Evolutionary conservation across 129 eudicot species (phyloP).

Genomic region (Artemisia tridentata): DNA sequence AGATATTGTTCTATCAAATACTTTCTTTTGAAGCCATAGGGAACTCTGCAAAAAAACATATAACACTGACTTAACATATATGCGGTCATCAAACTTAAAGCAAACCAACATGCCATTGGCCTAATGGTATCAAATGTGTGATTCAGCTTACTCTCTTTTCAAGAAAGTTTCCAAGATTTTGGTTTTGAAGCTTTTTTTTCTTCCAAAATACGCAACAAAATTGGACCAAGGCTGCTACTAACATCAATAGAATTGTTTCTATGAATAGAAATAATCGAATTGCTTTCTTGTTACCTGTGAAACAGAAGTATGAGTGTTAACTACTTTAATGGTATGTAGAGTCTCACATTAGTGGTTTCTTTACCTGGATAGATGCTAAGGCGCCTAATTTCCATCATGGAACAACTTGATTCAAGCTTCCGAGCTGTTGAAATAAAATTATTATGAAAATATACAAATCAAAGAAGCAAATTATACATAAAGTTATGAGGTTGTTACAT

Average conservation of each 20-base stretch:
- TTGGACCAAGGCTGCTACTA: constrained; percentile 54
- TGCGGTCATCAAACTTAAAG: no score
- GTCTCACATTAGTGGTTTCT: neutral
- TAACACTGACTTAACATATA: no score
- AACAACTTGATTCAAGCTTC: constrained; percentile 72
- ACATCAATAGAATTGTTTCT: constrained; percentile 60
- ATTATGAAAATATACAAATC: neutral
- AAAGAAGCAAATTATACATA: neutral
- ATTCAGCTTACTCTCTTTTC: constrained; percentile 74
- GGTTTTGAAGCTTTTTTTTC: constrained; percentile 78
- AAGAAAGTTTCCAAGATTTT: constrained; percentile 68
- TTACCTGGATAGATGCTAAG: constrained; percentile 61
- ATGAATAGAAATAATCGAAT: constrained; percentile 58
- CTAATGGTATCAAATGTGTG: no score
- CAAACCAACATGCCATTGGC: no score
- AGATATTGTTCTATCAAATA: no score
- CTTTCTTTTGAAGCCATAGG: no score
- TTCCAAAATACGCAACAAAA: constrained; percentile 82
- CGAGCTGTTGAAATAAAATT: constrained; percentile 42
- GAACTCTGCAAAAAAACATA: no score
- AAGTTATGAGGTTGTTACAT: constrained; percentile 40
- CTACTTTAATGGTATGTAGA: neutral
- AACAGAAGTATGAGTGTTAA: neutral
- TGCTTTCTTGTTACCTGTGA: constrained; percentile 65
- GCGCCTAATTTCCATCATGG: constrained; percentile 46